These are phyloP conservation scores for Oryza australiensis DNA, from an alignment of 176 grass and related monocot genomes.

Conservation along the genomic window DNA sequence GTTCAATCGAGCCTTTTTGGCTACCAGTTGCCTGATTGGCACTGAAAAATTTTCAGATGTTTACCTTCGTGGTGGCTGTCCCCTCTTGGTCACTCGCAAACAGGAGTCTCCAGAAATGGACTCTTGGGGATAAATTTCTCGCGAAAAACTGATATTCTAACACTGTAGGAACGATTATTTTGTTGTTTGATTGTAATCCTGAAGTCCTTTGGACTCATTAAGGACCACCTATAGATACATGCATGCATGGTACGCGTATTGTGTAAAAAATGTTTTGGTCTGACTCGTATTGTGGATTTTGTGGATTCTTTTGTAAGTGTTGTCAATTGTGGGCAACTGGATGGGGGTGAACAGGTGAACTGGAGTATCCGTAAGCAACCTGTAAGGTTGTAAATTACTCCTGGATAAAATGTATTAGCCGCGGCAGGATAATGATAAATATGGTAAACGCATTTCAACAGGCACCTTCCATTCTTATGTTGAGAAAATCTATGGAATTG, in stretches of 20 bases:
- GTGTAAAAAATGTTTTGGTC: not conserved
- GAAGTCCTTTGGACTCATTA: not conserved
- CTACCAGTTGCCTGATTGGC: not conserved
- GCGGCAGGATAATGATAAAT: not conserved
- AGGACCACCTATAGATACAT: not conserved
- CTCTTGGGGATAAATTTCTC: not conserved
- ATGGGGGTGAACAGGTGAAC: no score
- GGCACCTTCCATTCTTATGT: not conserved
- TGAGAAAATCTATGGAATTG: not conserved
- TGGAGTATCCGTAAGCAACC: no score
- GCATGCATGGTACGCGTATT: not conserved
- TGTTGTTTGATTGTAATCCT: not conserved
- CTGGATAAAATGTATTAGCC: no score
- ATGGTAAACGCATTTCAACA: not conserved
- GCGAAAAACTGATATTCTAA: not conserved
- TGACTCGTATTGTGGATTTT: not conserved
- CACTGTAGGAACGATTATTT: not conserved
- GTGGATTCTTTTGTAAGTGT: no score
- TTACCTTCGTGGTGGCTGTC: not conserved
- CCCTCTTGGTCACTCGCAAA: not conserved
- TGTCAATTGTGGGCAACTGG: no score
- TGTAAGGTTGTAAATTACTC: no score
- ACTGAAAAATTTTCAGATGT: not conserved
- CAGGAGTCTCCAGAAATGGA: not conserved
- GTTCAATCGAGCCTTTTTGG: slow-evolving; percentile 11